These are phyloP conservation scores for Thelephora terrestris DNA, from an alignment of 1,284 basidiomycete species.

Conservation along the genomic window DNA sequence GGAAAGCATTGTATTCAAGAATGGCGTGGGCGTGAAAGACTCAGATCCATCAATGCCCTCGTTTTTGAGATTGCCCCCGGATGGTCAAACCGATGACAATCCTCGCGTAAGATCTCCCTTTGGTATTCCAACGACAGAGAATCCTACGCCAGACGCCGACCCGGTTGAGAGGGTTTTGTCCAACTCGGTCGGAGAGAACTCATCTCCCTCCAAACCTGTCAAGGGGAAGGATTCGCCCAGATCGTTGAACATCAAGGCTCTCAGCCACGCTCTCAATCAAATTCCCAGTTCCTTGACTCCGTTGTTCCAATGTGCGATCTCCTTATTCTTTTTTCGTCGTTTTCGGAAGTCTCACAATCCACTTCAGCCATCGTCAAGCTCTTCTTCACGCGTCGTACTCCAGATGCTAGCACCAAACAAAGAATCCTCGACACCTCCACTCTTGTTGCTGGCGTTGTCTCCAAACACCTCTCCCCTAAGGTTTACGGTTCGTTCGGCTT, in stretches of 20 bases:
- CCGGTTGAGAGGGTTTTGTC: slow-evolving; percentile 18
- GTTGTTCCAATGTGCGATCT: slow-evolving; percentile 75
- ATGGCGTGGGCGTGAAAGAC: slow-evolving; percentile 42
- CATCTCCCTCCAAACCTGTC: slow-evolving; percentile 12
- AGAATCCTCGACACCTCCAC: slow-evolving; percentile 66
- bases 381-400: slow-evolving; percentile 73
- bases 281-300: slow-evolving; percentile 73
- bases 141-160: slow-evolving; percentile 30
- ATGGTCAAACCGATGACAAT: slow-evolving; percentile 25
- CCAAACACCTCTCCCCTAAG: slow-evolving; percentile 58
- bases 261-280: slow-evolving; percentile 76
- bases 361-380: slow-evolving; percentile 74
- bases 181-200: not conserved
- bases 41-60: slow-evolving; percentile 36
- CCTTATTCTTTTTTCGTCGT: not conserved
- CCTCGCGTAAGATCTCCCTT: not conserved
- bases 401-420: slow-evolving; percentile 70
- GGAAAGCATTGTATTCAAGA: slow-evolving; percentile 79
- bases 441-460: slow-evolving; percentile 64
- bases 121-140: not conserved
- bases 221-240: slow-evolving; percentile 34
- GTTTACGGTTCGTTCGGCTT: slow-evolving; percentile 35
- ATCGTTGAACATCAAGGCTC: slow-evolving; percentile 63
- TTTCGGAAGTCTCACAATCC: slow-evolving; percentile 7
- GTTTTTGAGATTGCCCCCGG: slow-evolving; percentile 34